Percentiles rank a stretch among this genome's conserved stretches.
phyloP scores from a whole-genome alignment of 768 basidiomycete species.

The Lactifluus volemus region DNA sequence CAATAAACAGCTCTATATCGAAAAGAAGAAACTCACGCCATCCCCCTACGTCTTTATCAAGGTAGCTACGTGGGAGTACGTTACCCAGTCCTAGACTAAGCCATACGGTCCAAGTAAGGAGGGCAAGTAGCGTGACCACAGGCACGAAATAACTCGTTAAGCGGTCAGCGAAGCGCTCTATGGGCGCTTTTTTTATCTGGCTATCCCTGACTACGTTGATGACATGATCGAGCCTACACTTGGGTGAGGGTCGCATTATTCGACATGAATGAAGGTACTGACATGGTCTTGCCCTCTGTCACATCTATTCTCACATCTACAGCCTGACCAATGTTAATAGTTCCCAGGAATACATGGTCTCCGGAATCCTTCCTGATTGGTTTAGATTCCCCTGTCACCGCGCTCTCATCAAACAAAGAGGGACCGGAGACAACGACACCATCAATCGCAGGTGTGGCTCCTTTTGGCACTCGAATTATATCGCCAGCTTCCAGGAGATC shows the following conservation, averaged over 20 bases:
- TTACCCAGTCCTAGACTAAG: conserved; percentile 51
- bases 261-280: conserved; percentile 16
- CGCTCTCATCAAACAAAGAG: conserved; percentile 70
- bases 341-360: conserved; percentile 68
- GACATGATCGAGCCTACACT: conserved; percentile 59
- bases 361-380: conserved; percentile 50
- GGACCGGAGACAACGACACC: conserved; percentile 48
- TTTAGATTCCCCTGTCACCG: conserved; percentile 71
- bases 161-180: conserved; percentile 67
- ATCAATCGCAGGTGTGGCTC: conserved; percentile 71
- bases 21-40: conserved; percentile 42
- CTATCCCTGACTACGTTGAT: conserved; percentile 73
- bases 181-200: conserved; percentile 61
- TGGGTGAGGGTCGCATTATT: neutral
- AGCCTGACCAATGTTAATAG: conserved; percentile 55
- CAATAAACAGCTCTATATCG: conserved; percentile 19
- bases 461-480: conserved; percentile 61
- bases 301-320: conserved; percentile 55
- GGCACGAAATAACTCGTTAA: conserved; percentile 79
- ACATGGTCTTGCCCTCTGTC: conserved; percentile 65
- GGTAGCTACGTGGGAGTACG: conserved; percentile 43
- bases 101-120: conserved; percentile 69
- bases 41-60: conserved; percentile 46
- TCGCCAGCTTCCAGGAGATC: conserved; percentile 76
- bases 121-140: conserved; percentile 59